Percentiles rank a stretch among this genome's conserved stretches.
phyloP scores from a whole-genome alignment of 768 basidiomycete genomes.

The Trametes cingulata region DNA sequence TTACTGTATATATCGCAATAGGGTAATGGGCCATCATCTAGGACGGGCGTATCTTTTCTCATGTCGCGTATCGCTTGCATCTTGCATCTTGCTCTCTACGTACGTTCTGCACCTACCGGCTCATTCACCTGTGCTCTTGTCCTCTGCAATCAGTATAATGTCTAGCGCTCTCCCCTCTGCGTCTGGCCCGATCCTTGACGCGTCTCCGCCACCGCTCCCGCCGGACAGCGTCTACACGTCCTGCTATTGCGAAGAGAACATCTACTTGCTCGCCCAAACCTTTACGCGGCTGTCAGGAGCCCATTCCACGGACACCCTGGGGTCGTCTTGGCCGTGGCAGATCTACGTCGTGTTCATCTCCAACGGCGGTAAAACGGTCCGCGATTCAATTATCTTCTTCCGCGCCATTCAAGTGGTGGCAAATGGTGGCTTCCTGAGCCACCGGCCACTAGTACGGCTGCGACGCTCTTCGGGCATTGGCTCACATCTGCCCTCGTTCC shows the following conservation, averaged over 20 bases:
- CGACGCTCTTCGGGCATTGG: neutral
- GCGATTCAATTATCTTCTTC: slow-evolving; percentile 18
- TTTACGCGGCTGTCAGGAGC: slow-evolving; percentile 32
- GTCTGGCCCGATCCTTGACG: neutral
- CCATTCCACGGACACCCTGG: neutral
- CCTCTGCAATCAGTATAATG: slow-evolving; percentile 15
- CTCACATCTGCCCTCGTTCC: neutral
- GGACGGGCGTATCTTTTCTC: neutral
- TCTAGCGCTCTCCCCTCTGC: neutral
- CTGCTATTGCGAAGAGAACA: slow-evolving; percentile 74
- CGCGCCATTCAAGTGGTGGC: neutral
- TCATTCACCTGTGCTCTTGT: slow-evolving; percentile 5
- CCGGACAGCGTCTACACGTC: slow-evolving; percentile 50
- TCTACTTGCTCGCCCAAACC: slow-evolving; percentile 55
- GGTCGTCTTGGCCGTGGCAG: slow-evolving; percentile 42
- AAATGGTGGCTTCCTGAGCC: slow-evolving; percentile 2
- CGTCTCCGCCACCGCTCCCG: slow-evolving; percentile 36
- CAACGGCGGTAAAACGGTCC: slow-evolving; percentile 58
- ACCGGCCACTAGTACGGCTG: slow-evolving; percentile 1
- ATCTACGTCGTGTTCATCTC: slow-evolving; percentile 64
- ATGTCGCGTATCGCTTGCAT: slow-evolving; percentile 14
- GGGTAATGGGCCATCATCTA: slow-evolving; percentile 18
- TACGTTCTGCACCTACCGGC: slow-evolving; percentile 11
- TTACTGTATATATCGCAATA: slow-evolving; percentile 12
- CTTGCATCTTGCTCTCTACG: slow-evolving; percentile 17